These are phyloP conservation scores for Starmerella cellae DNA, from an alignment of 805 yeast genomes.

Conservation along the genomic window DNA sequence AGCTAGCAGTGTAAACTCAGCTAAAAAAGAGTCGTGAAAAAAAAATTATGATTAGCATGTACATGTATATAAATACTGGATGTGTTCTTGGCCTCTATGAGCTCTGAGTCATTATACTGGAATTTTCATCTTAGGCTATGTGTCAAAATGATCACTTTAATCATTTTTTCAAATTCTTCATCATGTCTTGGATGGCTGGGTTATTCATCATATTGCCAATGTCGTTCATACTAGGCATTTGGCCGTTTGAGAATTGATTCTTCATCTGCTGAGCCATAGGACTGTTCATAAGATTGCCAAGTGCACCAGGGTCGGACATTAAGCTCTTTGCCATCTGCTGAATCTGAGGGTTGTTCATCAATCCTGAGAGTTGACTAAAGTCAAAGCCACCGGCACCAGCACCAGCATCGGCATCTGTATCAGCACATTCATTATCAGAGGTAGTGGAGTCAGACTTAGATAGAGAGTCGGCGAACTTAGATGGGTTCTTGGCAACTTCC, in stretches of 20 bases:
- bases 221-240: constrained; percentile 47
- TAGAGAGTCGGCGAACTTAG: not conserved
- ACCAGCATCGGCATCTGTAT: constrained; percentile 14
- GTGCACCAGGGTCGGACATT: constrained; percentile 75
- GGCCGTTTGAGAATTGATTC: constrained; percentile 54
- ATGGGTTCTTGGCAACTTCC: constrained; percentile 30
- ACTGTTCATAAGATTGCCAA: constrained; percentile 60
- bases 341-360: constrained; percentile 83
- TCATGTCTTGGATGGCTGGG: constrained; percentile 44
- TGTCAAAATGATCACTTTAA: not conserved
- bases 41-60: not conserved
- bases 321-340: constrained; percentile 78
- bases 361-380: constrained; percentile 41
- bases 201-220: constrained; percentile 46
- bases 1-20: too few species aligned
- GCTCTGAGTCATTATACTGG: not conserved
- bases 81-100: too few species aligned
- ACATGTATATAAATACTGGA: not conserved
- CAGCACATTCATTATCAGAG: constrained; percentile 7
- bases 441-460: not conserved
- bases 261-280: constrained; percentile 81
- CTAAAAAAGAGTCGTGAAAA: too few species aligned
- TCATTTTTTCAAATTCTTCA: constrained; percentile 7
- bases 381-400: constrained; percentile 71
- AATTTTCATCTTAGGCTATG: not conserved